phyloP scores from a whole-genome alignment of 108 stramenopile genomes.

The Skeletonema potamos region DNA sequence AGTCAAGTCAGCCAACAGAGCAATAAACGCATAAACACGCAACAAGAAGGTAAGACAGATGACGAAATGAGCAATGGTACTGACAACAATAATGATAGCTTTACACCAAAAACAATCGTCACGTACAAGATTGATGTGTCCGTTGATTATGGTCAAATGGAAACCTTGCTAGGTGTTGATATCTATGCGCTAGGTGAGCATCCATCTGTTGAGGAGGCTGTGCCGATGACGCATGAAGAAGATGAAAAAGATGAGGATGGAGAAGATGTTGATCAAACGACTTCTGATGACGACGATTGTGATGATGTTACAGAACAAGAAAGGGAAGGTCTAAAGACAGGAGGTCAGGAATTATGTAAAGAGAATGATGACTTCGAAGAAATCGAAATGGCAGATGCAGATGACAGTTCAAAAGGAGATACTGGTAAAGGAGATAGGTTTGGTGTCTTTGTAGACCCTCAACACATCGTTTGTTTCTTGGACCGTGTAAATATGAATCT shows the following conservation, averaged over 20 bases:
- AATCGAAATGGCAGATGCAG: slow-evolving; percentile 11
- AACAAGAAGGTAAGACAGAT: slow-evolving; percentile 10
- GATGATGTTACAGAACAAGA: not conserved
- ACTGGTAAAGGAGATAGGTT: slow-evolving; percentile 49
- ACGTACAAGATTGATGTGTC: slow-evolving; percentile 68
- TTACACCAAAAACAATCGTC: slow-evolving; percentile 46
- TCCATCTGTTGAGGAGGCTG: slow-evolving; percentile 54
- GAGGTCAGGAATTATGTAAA: not conserved
- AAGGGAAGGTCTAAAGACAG: not conserved
- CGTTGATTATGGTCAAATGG: slow-evolving; percentile 51
- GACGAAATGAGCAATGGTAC: not conserved
- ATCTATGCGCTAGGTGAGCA: slow-evolving; percentile 49
- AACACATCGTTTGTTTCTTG: slow-evolving; percentile 53
- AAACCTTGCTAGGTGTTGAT: slow-evolving; percentile 55
- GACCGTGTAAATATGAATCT: slow-evolving; percentile 36
- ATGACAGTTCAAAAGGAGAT: not conserved
- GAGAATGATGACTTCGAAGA: slow-evolving; percentile 8
- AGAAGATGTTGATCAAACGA: slow-evolving; percentile 38
- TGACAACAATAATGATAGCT: not conserved
- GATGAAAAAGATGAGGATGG: slow-evolving; percentile 44
- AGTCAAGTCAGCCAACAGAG: not conserved
- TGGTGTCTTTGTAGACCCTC: slow-evolving; percentile 71
- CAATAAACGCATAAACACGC: slow-evolving; percentile 4
- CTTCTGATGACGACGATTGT: slow-evolving; percentile 11
- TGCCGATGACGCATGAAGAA: slow-evolving; percentile 54